phyloP scores from a whole-genome alignment of 2,329 filamentous ascomycete species.

The Diaporthe destruens region DNA sequence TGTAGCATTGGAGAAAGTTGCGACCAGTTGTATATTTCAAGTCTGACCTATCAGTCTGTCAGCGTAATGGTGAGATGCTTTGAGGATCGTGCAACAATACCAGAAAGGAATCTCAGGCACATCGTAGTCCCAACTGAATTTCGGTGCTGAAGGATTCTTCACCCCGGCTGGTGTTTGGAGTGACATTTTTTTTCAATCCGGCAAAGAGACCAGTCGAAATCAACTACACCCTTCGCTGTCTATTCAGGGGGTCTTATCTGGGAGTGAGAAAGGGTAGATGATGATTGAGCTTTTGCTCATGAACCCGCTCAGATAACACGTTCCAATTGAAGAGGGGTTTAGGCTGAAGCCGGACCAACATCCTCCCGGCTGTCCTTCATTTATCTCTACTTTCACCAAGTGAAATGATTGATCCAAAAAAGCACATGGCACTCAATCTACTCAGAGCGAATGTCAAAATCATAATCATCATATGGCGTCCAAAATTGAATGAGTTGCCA shows the following conservation, averaged over 20 bases:
- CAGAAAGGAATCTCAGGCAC: slow-evolving; percentile 24
- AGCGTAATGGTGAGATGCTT: not conserved
- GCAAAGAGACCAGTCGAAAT: not conserved
- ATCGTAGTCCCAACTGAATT: slow-evolving; percentile 26
- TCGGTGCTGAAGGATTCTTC: slow-evolving; percentile 23
- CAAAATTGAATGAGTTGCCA: not conserved
- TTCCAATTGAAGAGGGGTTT: not conserved
- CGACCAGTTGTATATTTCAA: slow-evolving; percentile 8
- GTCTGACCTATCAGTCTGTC: not conserved
- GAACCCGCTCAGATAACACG: not conserved
- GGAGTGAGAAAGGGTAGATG: not conserved
- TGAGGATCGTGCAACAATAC: not conserved
- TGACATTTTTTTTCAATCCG: not conserved
- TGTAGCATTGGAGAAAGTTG: slow-evolving; percentile 19
- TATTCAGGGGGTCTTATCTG: no score
- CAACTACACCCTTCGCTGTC: not conserved
- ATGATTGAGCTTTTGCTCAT: not conserved
- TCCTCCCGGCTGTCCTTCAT: not conserved
- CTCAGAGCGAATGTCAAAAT: not conserved
- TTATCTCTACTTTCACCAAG: not conserved
- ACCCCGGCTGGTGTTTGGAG: slow-evolving; percentile 17
- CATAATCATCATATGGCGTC: not conserved
- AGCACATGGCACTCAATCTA: not conserved
- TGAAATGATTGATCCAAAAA: not conserved
- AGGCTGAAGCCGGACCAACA: not conserved